Evolutionary conservation across 2,329 filamentous ascomycete species (phyloP).

Genomic region (Colletotrichum incanum): DNA sequence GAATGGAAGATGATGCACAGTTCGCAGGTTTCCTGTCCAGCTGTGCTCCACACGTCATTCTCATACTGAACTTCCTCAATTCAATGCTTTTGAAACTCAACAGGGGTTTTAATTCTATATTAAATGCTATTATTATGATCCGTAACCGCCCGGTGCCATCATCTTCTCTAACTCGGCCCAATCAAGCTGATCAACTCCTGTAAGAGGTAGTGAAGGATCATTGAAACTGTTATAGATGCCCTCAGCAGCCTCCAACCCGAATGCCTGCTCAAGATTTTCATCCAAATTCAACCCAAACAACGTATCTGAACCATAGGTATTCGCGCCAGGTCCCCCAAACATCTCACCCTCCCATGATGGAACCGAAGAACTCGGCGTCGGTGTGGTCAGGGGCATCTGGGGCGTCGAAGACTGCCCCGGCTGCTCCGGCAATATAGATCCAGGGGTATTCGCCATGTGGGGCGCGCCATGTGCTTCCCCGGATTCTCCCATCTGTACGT

Average conservation of each 20-base stretch:
- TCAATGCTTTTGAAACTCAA: neutral
- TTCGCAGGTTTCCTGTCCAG: neutral
- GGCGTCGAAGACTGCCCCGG: slow-evolving; percentile 15
- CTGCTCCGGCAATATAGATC: slow-evolving; percentile 2
- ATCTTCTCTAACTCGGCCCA: slow-evolving; percentile 50
- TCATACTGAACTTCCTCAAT: neutral
- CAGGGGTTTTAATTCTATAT: neutral
- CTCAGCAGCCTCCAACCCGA: slow-evolving; percentile 46
- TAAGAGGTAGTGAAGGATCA: slow-evolving; percentile 49
- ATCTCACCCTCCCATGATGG: slow-evolving; percentile 42
- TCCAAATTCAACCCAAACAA: slow-evolving; percentile 43
- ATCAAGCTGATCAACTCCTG: slow-evolving; percentile 50
- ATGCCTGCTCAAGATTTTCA: slow-evolving; percentile 46
- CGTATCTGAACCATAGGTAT: slow-evolving; percentile 35
- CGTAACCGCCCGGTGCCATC: slow-evolving; percentile 43
- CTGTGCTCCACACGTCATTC: neutral
- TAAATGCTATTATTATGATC: slow-evolving; percentile 10
- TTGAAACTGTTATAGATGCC: slow-evolving; percentile 50
- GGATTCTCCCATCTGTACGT: slow-evolving; percentile 42
- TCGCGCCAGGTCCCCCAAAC: slow-evolving; percentile 26
- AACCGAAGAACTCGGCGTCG: slow-evolving; percentile 30
- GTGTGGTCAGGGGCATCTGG: slow-evolving; percentile 27
- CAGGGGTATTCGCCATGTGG: slow-evolving; percentile 3
- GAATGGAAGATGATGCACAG: slow-evolving; percentile 19
- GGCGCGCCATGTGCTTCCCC: slow-evolving; percentile 41